These are phyloP conservation scores for Penicillium taxi DNA, from an alignment of 495 filamentous ascomycete genomes.

Conservation along the genomic window DNA sequence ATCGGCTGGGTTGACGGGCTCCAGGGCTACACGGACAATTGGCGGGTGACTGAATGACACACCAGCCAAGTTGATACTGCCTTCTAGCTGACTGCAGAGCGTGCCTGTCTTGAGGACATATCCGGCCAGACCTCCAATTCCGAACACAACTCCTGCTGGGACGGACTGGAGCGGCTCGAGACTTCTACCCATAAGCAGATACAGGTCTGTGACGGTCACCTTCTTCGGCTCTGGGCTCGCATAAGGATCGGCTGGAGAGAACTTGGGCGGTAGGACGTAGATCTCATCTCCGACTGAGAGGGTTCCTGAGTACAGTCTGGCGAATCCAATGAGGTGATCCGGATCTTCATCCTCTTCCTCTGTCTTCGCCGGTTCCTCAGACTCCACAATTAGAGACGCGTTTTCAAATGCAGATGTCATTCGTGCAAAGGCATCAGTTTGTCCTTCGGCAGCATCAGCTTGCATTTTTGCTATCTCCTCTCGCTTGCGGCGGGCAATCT, in stretches of 20 bases:
- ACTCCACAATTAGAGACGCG: conserved; percentile 41
- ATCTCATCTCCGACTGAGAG: conserved; percentile 82
- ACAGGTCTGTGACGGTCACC: conserved; percentile 78
- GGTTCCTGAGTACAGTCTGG: conserved; percentile 84
- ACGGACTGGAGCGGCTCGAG: conserved; percentile 78
- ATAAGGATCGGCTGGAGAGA: conserved; percentile 71
- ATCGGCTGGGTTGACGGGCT: conserved; percentile 80
- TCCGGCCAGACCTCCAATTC: conserved; percentile 87
- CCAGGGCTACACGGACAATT: conserved; percentile 91
- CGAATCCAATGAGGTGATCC: conserved; percentile 92
- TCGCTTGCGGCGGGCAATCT: conserved; percentile 78
- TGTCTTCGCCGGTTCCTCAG: conserved; percentile 18
- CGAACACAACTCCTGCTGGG: conserved; percentile 90
- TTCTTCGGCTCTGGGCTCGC: conserved; percentile 70
- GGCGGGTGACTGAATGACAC: conserved; percentile 68
- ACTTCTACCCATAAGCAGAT: conserved; percentile 90
- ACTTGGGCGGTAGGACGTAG: conserved; percentile 88
- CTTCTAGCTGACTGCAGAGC: conserved; percentile 79
- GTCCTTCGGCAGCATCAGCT: conserved; percentile 44
- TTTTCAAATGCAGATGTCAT: conserved; percentile 50
- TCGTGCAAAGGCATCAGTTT: conserved; percentile 31
- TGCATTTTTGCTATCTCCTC: conserved; percentile 76
- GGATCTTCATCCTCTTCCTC: conserved; percentile 51
- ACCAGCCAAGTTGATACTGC: conserved; percentile 88
- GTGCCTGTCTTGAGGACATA: conserved; percentile 92